Percentiles rank a stretch among this genome's conserved stretches.
Evolutionary conservation across 129 eudicot genomes (phyloP).

Genomic region (Tanacetum coccineum): DNA sequence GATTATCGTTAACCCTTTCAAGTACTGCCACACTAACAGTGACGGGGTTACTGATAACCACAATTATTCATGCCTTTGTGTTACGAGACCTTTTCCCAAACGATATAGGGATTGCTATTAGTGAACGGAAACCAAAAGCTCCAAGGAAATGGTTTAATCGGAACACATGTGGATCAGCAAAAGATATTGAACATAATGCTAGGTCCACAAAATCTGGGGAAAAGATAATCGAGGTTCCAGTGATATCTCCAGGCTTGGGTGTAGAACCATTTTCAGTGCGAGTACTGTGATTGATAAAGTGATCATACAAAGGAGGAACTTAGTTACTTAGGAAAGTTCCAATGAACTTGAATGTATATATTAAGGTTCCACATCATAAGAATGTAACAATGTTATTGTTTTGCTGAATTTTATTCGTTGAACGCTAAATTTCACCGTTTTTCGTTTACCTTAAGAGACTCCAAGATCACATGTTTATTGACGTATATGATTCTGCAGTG

Average conservation of each 20-base stretch:
- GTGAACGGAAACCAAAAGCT: conserved; percentile 43
- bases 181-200: conserved; percentile 34
- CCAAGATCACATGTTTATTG: no score
- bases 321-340: conserved; percentile 9
- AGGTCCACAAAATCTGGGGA: conserved; percentile 19
- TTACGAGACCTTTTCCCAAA: conserved; percentile 77
- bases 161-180: conserved; percentile 49
- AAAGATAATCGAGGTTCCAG: conserved; percentile 17
- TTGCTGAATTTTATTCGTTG: neutral
- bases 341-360: conserved; percentile 26
- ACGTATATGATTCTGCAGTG: no score
- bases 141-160: conserved; percentile 55
- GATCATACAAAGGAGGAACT: conserved; percentile 21
- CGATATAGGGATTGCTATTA: conserved; percentile 82
- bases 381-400: conserved; percentile 3
- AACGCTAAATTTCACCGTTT: no score
- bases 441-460: no score
- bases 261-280: conserved; percentile 24
- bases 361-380: neutral
- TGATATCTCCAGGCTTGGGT: neutral
- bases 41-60: conserved; percentile 51
- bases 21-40: conserved; percentile 53
- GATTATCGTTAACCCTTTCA: conserved; percentile 43
- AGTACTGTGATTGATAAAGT: conserved; percentile 9
- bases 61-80: conserved; percentile 67